Base-by-base conservation (phyloP, 2,329 filamentous ascomycete species). In the Pleoardoris graminearum region DNA sequence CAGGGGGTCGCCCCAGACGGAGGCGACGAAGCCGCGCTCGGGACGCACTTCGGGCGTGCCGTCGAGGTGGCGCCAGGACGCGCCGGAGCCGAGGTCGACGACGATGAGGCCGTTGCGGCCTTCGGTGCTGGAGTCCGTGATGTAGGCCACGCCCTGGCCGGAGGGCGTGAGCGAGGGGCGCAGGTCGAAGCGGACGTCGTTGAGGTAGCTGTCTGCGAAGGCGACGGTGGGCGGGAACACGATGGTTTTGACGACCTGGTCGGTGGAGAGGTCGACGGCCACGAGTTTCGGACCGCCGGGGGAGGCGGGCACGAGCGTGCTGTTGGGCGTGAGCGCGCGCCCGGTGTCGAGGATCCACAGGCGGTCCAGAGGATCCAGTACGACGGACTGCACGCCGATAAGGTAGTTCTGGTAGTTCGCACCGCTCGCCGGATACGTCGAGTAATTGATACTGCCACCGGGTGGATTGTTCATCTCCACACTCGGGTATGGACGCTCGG, bases 281-380 rank as follows among this genome's bases (percentile, higher is more conserved):
- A 82, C 57, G 8, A 83, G 69, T 55, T 82, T 83, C 0, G 80
- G 77, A 0, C 81, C 80, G 30, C 80, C 80, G 23, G 74, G 72
- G 1, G 72, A 67, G 0, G 80, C 73, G 0, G 65, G 61, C 8
- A 81, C 71, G 10, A 81, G 74, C 0, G 73, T 76, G 4, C 77
- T 77, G 38, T 80, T 72, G 0, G 63, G 58, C 4, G 71, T 72
- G n/a, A 71, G 62, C 1, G 74, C 75, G 19, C 80, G 73, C 7
- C 80, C 80, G 3, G 79, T 82, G 55, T 83, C 80, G 7, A 82
- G 74, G 46, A 82, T 77, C 80, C 79, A 82, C 17, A 82, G 72
- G 6, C 78, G 74, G 61, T 82, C 78, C 2, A 68, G 62, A 0
- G 79, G 58, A 54, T 83, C 80, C 16, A 82, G 72, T 10, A 82